A percentile compares a stretch with the other conserved stretches of the same genome.
These are phyloP conservation scores for Sporothrix dimorphospora DNA, from an alignment of 2,329 filamentous ascomycete genomes.

Conservation along the genomic window DNA sequence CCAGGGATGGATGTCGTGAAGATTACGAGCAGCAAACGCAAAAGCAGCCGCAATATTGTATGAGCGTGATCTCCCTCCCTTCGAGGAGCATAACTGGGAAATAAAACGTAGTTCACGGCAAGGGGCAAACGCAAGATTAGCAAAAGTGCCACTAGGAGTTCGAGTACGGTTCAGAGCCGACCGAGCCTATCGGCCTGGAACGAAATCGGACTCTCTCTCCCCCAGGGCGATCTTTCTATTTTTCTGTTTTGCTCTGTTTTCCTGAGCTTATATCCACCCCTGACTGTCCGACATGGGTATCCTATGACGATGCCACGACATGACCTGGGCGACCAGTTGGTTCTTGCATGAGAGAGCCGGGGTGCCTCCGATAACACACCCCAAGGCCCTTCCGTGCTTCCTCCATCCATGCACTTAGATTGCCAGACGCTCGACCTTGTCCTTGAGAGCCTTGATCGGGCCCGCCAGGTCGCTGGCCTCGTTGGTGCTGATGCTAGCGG, in stretches of 20 bases:
- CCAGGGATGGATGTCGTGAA: neutral
- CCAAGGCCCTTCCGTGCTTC: neutral
- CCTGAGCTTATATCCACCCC: neutral
- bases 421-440: slow-evolving; percentile 94
- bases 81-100: too few species aligned
- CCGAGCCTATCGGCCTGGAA: neutral
- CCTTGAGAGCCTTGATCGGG: slow-evolving; percentile 86
- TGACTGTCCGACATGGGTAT: slow-evolving; percentile 5
- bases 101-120: neutral
- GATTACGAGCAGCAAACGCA: slow-evolving; percentile 1
- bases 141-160: neutral
- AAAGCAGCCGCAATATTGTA: neutral
- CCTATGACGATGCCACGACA: neutral
- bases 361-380: too few species aligned
- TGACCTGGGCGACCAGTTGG: neutral
- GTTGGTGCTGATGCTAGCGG: slow-evolving; percentile 86
- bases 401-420: slow-evolving; percentile 63
- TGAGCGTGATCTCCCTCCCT: too few species aligned
- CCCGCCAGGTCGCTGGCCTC: slow-evolving; percentile 83
- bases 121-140: neutral
- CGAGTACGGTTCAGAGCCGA: neutral
- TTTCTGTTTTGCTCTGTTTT: neutral
- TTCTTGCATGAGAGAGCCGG: neutral
- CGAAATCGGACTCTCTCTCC: neutral
- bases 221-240: neutral